Evolutionary conservation across 495 filamentous ascomycete species (phyloP), one percentile per base, ranked within the genome.

Genomic region (Penicillium paradoxum): DNA sequence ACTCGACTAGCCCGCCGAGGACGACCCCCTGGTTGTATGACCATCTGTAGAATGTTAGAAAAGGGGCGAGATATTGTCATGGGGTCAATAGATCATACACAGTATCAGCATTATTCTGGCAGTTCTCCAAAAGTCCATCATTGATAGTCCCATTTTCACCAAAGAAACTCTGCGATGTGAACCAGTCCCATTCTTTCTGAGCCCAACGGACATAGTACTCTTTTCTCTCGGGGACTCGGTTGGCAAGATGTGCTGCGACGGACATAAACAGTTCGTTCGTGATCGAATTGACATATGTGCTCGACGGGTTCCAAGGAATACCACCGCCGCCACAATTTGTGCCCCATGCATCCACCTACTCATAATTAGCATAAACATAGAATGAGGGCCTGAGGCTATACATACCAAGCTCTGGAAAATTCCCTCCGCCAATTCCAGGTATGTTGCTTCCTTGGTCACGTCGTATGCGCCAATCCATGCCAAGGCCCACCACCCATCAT

Each of bases 1-100:
- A 72, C 67, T 90, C 87, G 39, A 85, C 81, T 1, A 90, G 75
- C 0, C 77, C 88, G 13, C 87, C 87, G 11, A 91, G 75, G 32
- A 91, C 73, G 24, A 90, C 85, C 33, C 87, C 88, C 68, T 92
- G 88, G 70, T 90, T 92, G 72, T 92, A 92, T 0, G 85, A 82
- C 80, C 82, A 91, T 7, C 68, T 71, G 36, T 1, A 19, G 3
- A 15, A 19, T 6, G 42, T 45, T 10, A 30, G 39, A 38, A 56
- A 27, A n/a, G 1, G 8, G 18, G 10, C 36, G 17, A 19, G 29
- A 30, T 1, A 45, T n/a, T 7, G 3, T 17, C 0, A 21, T 29
- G 4, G 22, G 17, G 24, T 15, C 4, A n/a, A 1, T 9, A 9
- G 22, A 6, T 49, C 64, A 30, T 61, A 71, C 41, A 82, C 79